Evolutionary conservation across 1,284 basidiomycete species (phyloP).

Genomic region (Naganishia liquefaciens): DNA sequence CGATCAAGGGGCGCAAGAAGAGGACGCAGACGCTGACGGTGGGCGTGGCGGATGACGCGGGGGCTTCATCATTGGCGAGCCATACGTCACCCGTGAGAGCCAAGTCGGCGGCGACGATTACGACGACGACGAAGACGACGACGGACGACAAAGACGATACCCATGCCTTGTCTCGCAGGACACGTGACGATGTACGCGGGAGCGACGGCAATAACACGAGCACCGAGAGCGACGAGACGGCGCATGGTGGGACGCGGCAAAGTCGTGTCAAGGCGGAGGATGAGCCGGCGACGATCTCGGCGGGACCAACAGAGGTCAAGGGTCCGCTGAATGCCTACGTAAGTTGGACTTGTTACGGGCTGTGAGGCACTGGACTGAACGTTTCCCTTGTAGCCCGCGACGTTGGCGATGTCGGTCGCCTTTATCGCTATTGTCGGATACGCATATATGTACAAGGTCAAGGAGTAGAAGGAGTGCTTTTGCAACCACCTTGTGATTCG

Average conservation of each 20-base stretch:
- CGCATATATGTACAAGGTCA: conserved; percentile 39
- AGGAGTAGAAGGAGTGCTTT: conserved; percentile 24
- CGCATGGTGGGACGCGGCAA: conserved; percentile 26
- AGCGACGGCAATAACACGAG: conserved; percentile 29
- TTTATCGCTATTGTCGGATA: conserved; percentile 44
- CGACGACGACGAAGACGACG: neutral
- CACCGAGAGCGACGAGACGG: conserved; percentile 35
- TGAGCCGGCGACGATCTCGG: conserved; percentile 14
- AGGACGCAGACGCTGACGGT: neutral
- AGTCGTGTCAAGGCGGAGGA: conserved; percentile 27
- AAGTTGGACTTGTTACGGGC: neutral
- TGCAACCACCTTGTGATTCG: too few species aligned
- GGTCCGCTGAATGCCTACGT: conserved; percentile 7
- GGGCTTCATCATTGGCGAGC: neutral
- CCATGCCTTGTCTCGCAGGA: too few species aligned
- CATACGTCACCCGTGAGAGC: neutral
- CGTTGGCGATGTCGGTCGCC: conserved; percentile 37
- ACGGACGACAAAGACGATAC: neutral
- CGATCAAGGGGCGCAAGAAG: conserved; percentile 31
- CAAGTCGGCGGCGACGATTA: neutral
- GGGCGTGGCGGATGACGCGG: neutral
- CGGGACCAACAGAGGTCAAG: conserved; percentile 7
- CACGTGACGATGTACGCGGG: conserved; percentile 26
- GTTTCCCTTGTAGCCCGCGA: conserved; percentile 9
- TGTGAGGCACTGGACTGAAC: neutral